Evolutionary conservation across 371 early-diverging fungal species (phyloP), one percentile per base, ranked within the genome.

Genomic region (Mortierella sp.): DNA sequence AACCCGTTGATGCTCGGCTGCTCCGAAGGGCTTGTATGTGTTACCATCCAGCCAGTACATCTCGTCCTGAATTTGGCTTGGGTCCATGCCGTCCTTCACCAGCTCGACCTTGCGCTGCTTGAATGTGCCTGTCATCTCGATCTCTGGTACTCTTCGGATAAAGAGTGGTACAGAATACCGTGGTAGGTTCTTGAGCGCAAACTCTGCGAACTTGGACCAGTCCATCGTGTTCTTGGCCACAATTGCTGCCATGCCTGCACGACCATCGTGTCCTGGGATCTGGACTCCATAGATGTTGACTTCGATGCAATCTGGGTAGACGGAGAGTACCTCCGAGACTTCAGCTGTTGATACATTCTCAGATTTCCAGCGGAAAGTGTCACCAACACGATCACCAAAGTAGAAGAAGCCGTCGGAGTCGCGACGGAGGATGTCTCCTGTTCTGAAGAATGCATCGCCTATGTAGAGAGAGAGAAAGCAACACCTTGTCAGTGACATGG

Each of bases 241-340:
- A 60, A 92, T 63, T 3, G 89, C 89, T 17, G 89, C 92, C 92
- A 92, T 92, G 37, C 91, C 91, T 7, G 90, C 91, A 37, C 88
- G 81, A n/a, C 91, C 91, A 65, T 90, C 90, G 45, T 86, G 81
- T 21, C 81, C 58, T 4, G 86, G 87, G 7, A 88, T 71, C 9
- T 73, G 48, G 2, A 81, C 76, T 4, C 90, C 91, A 53, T 88
- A 91, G 1, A 90, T 85, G 65, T 88, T 91, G 49, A 84, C 86
- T 54, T 90, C 91, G 6, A 71, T 67, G 16, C 91, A 76, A 40
- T 76, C 86, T 1, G 90, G 86, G 57, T 83, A 89, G 0, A 74
- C 48, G 8, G 83, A 83, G 9, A 92, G 41, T 2, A 79, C 86
- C 51, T 84, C 84, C 2, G 87, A 83, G 2, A 91, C 89, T 71